phyloP scores from a whole-genome alignment of 1,284 basidiomycete genomes.

The Rhodotorula sp. region DNA sequence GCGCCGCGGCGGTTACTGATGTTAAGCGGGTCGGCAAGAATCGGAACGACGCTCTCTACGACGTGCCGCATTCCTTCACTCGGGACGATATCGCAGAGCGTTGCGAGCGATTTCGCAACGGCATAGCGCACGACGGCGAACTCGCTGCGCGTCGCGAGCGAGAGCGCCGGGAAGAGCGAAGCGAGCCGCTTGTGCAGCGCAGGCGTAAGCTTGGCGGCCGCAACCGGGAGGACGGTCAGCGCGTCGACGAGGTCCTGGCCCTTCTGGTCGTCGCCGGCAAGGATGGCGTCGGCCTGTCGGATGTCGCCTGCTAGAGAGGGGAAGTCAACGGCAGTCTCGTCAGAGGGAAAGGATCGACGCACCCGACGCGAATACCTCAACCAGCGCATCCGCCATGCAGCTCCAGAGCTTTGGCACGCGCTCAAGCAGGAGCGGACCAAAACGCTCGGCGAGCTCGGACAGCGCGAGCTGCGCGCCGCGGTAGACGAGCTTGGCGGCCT shows the following conservation, averaged over 20 bases:
- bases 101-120: slow-evolving; percentile 82
- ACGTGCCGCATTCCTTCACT: slow-evolving; percentile 83
- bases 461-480: slow-evolving; percentile 87
- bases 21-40: slow-evolving; percentile 77
- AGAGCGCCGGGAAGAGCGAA: slow-evolving; percentile 74
- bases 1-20: slow-evolving; percentile 83
- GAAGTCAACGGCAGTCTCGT: neutral
- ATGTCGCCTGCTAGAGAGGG: slow-evolving; percentile 43
- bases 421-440: slow-evolving; percentile 72
- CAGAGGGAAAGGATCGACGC: slow-evolving; percentile 39
- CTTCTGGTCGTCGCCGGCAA: slow-evolving; percentile 45
- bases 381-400: slow-evolving; percentile 77
- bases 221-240: slow-evolving; percentile 82
- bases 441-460: slow-evolving; percentile 71
- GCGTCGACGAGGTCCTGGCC: slow-evolving; percentile 94
- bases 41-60: slow-evolving; percentile 81
- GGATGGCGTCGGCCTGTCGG: slow-evolving; percentile 55
- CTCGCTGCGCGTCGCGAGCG: slow-evolving; percentile 73
- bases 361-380: slow-evolving; percentile 69
- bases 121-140: slow-evolving; percentile 87
- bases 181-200: slow-evolving; percentile 69
- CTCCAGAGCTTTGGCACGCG: slow-evolving; percentile 91
- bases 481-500: slow-evolving; percentile 58
- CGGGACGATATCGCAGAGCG: slow-evolving; percentile 82
- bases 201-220: slow-evolving; percentile 73